Evolutionary conservation across 495 filamentous ascomycete genomes (phyloP), one percentile per base, ranked within the genome.

Genomic region (Jackrogersella multiformis): DNA sequence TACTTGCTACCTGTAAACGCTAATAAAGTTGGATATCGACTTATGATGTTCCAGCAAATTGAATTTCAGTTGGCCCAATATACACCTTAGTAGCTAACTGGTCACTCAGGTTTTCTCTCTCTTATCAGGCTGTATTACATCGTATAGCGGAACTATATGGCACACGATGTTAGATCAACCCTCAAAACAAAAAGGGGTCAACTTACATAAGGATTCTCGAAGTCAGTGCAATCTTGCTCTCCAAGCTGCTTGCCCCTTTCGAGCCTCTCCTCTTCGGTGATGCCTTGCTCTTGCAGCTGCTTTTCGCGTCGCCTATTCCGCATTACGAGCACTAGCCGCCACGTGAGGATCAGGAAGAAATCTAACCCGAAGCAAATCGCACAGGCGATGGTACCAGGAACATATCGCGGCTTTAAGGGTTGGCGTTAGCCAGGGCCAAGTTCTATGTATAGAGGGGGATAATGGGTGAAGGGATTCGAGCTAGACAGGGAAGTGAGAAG

Each of bases 201-300:
- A 56, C 66, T 62, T 21, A 73, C 59, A 28, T 74, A 76, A 24
- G 70, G 61, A 35, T 76, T 76, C 51, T 74, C 65, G 18, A 74
- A 70, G 49, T 76, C 73, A 3, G 73, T 76, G 26, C 52, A 68
- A 16, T 76, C 73, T 35, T 76, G 71, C 52, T 69, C 73, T 26
- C 73, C 73, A 7, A 77, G 57, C 55, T 72, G 52, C 35, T 76
- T 73, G 2, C 69, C 73, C 32, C 57, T 69, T 42, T 57, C 56
- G 13, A 74, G 30, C 23, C 73, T 65, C 24, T 76, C 68, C 45
- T 76, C 71, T 30, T 76, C 73, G 2, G 56, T 68, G 16, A 76
- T 35, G 0, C 69, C 66, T 26, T 74, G 62, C 26, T 70, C 73
- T 1, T 20, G 53, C 2, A 76, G 34, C 20, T 57, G 16, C 35